Evolutionary conservation across 441 rosid genomes (phyloP), one percentile per base, ranked within the genome.

Genomic region (Pelargonium fulgidum): DNA sequence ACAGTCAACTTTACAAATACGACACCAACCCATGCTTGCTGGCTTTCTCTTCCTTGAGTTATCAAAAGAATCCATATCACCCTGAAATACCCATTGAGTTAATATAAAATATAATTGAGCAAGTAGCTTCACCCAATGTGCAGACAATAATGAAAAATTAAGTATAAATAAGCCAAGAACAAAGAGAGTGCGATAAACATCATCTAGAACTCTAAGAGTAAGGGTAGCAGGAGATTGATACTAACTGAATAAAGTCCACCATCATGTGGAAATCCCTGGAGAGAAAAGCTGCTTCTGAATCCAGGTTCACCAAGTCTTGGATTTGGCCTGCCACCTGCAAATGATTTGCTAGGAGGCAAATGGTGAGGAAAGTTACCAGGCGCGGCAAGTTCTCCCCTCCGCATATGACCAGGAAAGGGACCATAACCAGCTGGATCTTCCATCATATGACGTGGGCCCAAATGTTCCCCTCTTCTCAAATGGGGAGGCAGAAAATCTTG

Each of bases 1-100:
- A 73, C 96, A 88, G 62, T 90, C 93, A 63, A 90, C 81, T 72
- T 85, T 88, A 80, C 96, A 90, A 54, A 90, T 84, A 22, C 92
- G 90, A 70, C 96, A 90, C 96, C 96, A 90, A 41, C 92, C 96
- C 85, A 78, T 80, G 86, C 79, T 79, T 68, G 77, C 36, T 29
- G 81, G 70, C 77, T 74, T 85, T 78, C 90, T 84, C 81, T 81
- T 86, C 73, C 88, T 86, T 42, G 79, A 72, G 78, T 73, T 77
- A 65, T 84, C 91, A 69, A 80, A 80, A 69, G 83, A 67, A 61
- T 83, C 89, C 74, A 75, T 42, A 11, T 78, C 87, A 64, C 83
- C 85, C 92, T 87, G 79, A 66, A 71, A 66, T 63, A 72, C 22
- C 17, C 26, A 70, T 56, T 56, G 14, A 71, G 68, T 58, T 62